Percentiles rank a stretch among this genome's conserved stretches.
phyloP scores from a whole-genome alignment of 2,329 filamentous ascomycete species.

The Beauveria pseudobassiana region DNA sequence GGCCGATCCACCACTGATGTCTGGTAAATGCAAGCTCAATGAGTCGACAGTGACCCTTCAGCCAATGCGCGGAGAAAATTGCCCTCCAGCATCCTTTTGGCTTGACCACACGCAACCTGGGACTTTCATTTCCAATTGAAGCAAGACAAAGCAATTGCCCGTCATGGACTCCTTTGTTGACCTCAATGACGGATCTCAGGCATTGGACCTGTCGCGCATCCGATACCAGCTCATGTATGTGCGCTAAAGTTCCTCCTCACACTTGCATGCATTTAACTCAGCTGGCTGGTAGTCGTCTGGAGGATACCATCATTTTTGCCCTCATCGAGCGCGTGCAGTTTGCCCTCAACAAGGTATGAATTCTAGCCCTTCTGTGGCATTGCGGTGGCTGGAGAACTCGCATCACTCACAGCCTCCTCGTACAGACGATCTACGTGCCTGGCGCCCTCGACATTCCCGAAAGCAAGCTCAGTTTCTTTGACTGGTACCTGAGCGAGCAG shows the following conservation, averaged over 20 bases:
- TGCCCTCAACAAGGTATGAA: constrained; percentile 60
- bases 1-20: too few species aligned
- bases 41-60: not conserved
- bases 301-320: constrained; percentile 96
- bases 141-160: constrained; percentile 1
- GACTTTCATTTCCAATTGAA: not conserved
- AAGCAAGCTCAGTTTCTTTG: constrained; percentile 71
- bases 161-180: constrained; percentile 88
- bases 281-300: constrained; percentile 61
- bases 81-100: not conserved
- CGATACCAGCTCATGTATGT: constrained; percentile 86
- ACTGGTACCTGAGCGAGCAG: constrained; percentile 88
- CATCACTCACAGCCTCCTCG: not conserved
- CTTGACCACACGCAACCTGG: not conserved
- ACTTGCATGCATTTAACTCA: not conserved
- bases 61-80: constrained; percentile 10
- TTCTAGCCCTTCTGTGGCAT: not conserved
- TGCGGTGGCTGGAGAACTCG: not conserved
- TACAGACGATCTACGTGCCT: constrained; percentile 68
- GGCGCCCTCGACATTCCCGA: constrained; percentile 74
- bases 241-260: constrained; percentile 18
- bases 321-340: constrained; percentile 98
- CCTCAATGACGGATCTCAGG: constrained; percentile 74
- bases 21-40: too few species aligned
- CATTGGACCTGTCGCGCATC: constrained; percentile 84